Base-by-base conservation (phyloP, 2,329 filamentous ascomycete species). In the Coleophoma eucalyptorum region DNA sequence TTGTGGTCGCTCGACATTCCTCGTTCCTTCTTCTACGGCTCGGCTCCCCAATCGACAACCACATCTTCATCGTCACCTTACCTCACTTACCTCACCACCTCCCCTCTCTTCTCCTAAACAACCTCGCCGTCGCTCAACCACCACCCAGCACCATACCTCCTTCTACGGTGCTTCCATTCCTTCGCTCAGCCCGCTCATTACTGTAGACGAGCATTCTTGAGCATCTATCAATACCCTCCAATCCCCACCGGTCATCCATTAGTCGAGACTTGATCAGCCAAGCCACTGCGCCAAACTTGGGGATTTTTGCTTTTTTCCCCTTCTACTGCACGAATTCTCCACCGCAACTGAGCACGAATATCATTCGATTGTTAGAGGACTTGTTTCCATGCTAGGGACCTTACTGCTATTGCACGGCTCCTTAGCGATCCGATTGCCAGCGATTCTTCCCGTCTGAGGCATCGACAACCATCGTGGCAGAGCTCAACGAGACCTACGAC, bases 401-500 rank as follows among this genome's bases (percentile, higher is more conserved):
- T 42, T 19, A 42, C 26, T 26, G 26, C 26, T 19, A 42, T 42
- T 44, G 13, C 26, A 44, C 42, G 42, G 42, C 19, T 16, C 31
- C 42, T 44, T 44, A 44, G 42, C 42, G 42, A 44, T 44, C 42
- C 42, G 42, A 44, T 44, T 44, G 21, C 26, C n/a, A 42, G 18
- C 19, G 5, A 42, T 20, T 11, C 15, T 12, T 21, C 40, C 40
- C 16, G 40, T 42, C 18, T 16, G 16, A 42, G 26, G 26, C 40
- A 13, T 42, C 16, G 13, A 8, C 40, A 20, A 42, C n/a, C n/a
- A 21, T 18, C 16, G 42, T 26, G 16, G 26, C 20, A 26, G 20
- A 31, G 19, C 15, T 26, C 20, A 44, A 26, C 20, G 13, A 13
- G 8, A 18, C 16, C 35, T 18, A 18, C 13, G 35, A 38, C 35